phyloP scores from a whole-genome alignment of 2,329 filamentous ascomycete species.

The Rhynchosporium agropyri region DNA sequence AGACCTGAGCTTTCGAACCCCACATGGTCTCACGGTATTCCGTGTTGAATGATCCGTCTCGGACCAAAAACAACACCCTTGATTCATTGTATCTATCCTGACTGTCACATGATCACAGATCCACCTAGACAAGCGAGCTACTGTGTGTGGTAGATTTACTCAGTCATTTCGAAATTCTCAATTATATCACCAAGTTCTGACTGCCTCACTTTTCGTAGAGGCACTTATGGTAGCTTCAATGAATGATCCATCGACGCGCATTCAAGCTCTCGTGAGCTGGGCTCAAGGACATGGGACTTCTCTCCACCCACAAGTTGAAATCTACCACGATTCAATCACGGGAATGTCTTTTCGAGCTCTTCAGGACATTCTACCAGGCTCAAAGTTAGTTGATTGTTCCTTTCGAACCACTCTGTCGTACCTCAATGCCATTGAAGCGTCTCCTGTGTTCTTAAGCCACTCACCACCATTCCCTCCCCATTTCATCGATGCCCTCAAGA shows the following conservation, averaged over 20 bases:
- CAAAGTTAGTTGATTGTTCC: conserved; percentile 55
- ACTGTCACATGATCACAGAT: not conserved
- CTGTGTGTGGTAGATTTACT: not conserved
- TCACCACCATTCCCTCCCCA: conserved; percentile 48
- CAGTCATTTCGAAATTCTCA: not conserved
- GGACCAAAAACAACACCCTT: too few species aligned
- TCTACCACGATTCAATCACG: conserved; percentile 54
- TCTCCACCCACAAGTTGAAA: conserved; percentile 55
- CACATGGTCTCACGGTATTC: too few species aligned
- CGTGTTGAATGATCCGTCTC: too few species aligned
- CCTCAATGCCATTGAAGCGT: conserved; percentile 53
- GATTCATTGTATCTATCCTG: too few species aligned
- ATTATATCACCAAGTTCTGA: not conserved
- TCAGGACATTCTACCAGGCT: conserved; percentile 27
- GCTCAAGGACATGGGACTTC: conserved; percentile 49
- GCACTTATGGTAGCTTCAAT: not conserved
- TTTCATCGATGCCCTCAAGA: conserved; percentile 54
- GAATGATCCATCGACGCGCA: not conserved
- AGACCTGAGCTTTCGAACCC: too few species aligned
- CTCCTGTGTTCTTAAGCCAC: conserved; percentile 36
- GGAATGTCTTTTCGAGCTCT: conserved; percentile 54
- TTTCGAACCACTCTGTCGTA: conserved; percentile 59
- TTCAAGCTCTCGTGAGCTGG: conserved; percentile 47
- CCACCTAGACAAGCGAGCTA: not conserved
- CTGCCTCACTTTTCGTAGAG: not conserved